These are phyloP conservation scores for Xylona heveae DNA, from an alignment of 495 filamentous ascomycete genomes.

Conservation along the genomic window DNA sequence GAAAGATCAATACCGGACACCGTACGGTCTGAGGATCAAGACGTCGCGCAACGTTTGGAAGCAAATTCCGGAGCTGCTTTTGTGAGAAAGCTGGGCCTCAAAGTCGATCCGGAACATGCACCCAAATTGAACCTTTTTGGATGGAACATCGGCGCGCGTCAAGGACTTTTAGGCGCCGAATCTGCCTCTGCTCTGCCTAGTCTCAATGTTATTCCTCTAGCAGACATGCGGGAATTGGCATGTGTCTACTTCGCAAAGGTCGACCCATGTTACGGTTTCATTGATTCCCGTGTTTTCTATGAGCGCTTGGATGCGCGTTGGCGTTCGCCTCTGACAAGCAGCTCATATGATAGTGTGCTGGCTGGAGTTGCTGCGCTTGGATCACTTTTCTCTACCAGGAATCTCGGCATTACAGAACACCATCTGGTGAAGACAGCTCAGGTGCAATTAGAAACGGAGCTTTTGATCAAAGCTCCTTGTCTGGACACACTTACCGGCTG, in stretches of 20 bases:
- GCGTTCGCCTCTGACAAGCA: slow-evolving; percentile 5
- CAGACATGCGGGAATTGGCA: slow-evolving; percentile 16
- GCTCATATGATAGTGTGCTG: slow-evolving; percentile 20
- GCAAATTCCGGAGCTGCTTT: slow-evolving; percentile 31
- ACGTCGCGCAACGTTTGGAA: slow-evolving; percentile 15
- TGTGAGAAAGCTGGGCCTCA: slow-evolving; percentile 24
- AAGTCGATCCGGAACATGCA: slow-evolving; percentile 24
- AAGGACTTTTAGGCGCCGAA: too few species aligned
- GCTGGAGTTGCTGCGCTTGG: slow-evolving; percentile 28
- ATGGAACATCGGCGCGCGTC: slow-evolving; percentile 26
- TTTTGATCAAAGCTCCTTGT: slow-evolving; percentile 11
- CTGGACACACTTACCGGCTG: slow-evolving; percentile 22
- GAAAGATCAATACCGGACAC: slow-evolving; percentile 4
- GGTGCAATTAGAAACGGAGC: slow-evolving; percentile 21
- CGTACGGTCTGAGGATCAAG: slow-evolving; percentile 12
- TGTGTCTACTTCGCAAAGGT: slow-evolving; percentile 26
- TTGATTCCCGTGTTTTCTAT: slow-evolving; percentile 17
- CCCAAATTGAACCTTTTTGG: slow-evolving; percentile 28
- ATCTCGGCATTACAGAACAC: slow-evolving; percentile 14
- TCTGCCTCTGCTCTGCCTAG: slow-evolving; percentile 8
- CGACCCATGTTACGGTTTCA: slow-evolving; percentile 25
- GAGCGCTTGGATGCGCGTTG: slow-evolving; percentile 15
- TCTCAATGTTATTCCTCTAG: slow-evolving; percentile 16
- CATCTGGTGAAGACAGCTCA: slow-evolving; percentile 21
- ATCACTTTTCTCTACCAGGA: slow-evolving; percentile 19